phyloP scores from a whole-genome alignment of 805 yeast genomes.

The Saccharomycopsis fodiens region DNA sequence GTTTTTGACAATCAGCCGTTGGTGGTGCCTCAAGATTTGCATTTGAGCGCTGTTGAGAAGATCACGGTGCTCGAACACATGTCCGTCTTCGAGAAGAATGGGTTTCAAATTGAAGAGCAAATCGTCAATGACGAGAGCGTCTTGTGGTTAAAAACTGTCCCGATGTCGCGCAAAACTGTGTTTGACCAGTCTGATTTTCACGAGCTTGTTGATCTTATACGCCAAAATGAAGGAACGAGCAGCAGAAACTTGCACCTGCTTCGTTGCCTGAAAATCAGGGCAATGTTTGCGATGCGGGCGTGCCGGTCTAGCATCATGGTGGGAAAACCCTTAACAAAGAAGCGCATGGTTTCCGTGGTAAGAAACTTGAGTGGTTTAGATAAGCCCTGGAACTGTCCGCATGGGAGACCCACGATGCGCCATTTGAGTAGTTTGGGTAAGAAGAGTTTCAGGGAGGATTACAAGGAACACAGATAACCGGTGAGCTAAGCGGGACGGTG shows the following conservation, averaged over 20 bases:
- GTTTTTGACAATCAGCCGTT: constrained; percentile 62
- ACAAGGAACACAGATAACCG: too few species aligned
- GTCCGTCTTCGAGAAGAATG: constrained; percentile 59
- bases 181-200: constrained; percentile 56
- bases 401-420: constrained; percentile 95
- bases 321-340: constrained; percentile 57
- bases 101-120: constrained; percentile 47
- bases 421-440: constrained; percentile 61
- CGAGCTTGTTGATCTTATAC: constrained; percentile 65
- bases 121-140: constrained; percentile 1
- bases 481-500: too few species aligned
- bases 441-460: constrained; percentile 40
- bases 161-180: constrained; percentile 60
- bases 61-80: constrained; percentile 55
- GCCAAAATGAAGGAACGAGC: constrained; percentile 40
- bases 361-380: constrained; percentile 60
- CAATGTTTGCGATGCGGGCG: constrained; percentile 91
- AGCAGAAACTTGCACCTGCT: constrained; percentile 26
- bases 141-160: constrained; percentile 53
- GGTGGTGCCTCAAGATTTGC: constrained; percentile 49
- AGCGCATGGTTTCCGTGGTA: constrained; percentile 64
- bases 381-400: constrained; percentile 96
- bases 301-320: constrained; percentile 93
- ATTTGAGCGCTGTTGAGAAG: constrained; percentile 74
- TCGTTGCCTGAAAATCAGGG: constrained; percentile 69